Conservation (phyloP, 2,329 filamentous ascomycete genomes). For the Curvularia eragrostidis region DNA sequence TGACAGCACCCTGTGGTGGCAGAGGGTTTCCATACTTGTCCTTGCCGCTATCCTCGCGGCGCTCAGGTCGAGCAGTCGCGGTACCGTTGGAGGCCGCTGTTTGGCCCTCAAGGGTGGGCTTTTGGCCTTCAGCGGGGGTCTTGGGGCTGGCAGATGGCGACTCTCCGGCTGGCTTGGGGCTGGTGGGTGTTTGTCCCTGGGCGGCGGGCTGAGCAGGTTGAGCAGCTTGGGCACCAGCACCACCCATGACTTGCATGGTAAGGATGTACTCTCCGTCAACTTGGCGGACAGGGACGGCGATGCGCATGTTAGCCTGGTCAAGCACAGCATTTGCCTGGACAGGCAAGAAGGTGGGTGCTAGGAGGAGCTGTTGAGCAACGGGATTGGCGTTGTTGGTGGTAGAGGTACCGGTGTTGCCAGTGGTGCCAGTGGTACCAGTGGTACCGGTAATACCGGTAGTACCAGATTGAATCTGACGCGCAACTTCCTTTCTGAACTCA, state of each 20-base stretch:
- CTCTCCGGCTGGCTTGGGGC: not conserved
- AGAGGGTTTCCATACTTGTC: constrained; percentile 30
- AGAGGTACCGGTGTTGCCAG: no score
- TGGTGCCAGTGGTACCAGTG: no score
- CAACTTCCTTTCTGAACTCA: constrained; percentile 34
- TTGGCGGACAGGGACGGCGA: constrained; percentile 46
- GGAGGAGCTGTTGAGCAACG: constrained; percentile 43
- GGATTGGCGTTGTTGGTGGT: constrained; percentile 41
- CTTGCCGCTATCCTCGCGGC: constrained; percentile 26
- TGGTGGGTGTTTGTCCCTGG: not conserved
- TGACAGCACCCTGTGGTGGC: constrained; percentile 35
- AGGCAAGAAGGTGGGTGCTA: constrained; percentile 47
- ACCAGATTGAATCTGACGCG: constrained; percentile 34
- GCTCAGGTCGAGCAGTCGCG: constrained; percentile 11
- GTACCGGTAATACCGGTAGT: no score
- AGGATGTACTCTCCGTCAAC: constrained; percentile 49
- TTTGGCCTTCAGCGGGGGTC: constrained; percentile 10
- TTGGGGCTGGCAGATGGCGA: not conserved
- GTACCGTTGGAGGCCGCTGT: constrained; percentile 20
- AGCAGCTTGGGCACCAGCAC: constrained; percentile 12
- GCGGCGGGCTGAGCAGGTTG: constrained; percentile 8
- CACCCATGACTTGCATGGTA: constrained; percentile 39
- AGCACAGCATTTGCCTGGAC: constrained; percentile 44
- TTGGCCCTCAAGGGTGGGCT: constrained; percentile 10
- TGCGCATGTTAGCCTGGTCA: constrained; percentile 46